These are phyloP conservation scores for Xylaria hypoxylon DNA, from an alignment of 2,329 filamentous ascomycete species.

Conservation along the genomic window DNA sequence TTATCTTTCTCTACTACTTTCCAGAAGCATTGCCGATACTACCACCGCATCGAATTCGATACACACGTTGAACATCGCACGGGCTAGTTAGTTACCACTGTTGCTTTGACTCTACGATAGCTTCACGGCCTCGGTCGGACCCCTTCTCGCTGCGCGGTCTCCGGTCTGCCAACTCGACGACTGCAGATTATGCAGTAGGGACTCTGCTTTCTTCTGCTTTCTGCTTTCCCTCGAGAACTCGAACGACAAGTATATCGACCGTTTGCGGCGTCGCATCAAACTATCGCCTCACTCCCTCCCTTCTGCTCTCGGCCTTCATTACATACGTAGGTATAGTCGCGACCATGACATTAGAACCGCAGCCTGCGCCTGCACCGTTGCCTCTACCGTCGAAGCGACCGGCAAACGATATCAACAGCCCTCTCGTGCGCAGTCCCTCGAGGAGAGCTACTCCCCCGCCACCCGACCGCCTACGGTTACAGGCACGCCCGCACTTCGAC, in stretches of 20 bases:
- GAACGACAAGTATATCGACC: slow-evolving; percentile 32
- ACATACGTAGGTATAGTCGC: slow-evolving; percentile 17
- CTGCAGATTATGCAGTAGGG: slow-evolving; percentile 46
- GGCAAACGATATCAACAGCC: slow-evolving; percentile 52
- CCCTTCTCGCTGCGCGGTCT: slow-evolving; percentile 19
- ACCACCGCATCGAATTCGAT: slow-evolving; percentile 11
- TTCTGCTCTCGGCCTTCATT: background rate
- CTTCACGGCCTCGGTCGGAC: slow-evolving; percentile 13
- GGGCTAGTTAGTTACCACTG: slow-evolving; percentile 15
- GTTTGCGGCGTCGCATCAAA: slow-evolving; percentile 36
- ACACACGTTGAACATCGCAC: slow-evolving; percentile 13
- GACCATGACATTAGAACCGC: slow-evolving; percentile 53
- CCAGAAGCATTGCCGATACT: slow-evolving; percentile 29
- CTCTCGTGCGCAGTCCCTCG: slow-evolving; percentile 51
- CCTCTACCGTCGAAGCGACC: slow-evolving; percentile 49
- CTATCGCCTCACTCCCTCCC: slow-evolving; percentile 13
- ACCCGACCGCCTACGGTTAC: slow-evolving; percentile 57
- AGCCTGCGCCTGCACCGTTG: slow-evolving; percentile 44
- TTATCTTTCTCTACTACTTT: slow-evolving; percentile 19
- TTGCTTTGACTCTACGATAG: slow-evolving; percentile 19
- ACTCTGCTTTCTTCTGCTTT: slow-evolving; percentile 23
- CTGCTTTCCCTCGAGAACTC: slow-evolving; percentile 32
- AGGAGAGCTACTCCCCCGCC: slow-evolving; percentile 60
- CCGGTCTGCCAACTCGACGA: slow-evolving; percentile 3
- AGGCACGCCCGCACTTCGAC: slow-evolving; percentile 57